These are phyloP conservation scores for Endocladia muricata DNA, from an alignment of 31 red algal genomes.

Conservation along the genomic window DNA sequence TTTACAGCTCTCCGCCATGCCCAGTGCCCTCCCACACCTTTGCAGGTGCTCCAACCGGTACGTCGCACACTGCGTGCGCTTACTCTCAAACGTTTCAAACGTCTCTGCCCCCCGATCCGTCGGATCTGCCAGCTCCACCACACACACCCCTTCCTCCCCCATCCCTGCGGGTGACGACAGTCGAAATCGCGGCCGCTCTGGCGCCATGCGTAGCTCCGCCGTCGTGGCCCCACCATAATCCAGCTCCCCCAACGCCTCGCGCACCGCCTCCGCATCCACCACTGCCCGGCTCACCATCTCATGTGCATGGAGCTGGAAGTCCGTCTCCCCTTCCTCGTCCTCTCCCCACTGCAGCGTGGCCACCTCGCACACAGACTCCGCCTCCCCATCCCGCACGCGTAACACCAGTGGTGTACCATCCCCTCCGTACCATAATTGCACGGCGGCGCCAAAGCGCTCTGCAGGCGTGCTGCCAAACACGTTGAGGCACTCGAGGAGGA, in stretches of 20 bases:
- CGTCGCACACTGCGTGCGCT: conserved; percentile 28
- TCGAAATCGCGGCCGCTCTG: conserved; percentile 32
- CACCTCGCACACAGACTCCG: conserved; percentile 22
- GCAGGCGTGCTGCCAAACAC: conserved; percentile 21
- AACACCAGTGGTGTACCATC: conserved; percentile 40
- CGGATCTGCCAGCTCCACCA: conserved; percentile 16
- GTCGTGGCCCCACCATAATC: conserved; percentile 60
- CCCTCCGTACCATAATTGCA: conserved; percentile 32
- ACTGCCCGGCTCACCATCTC: conserved; percentile 28
- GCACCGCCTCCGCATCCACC: conserved; percentile 33
- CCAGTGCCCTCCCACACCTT: conserved; percentile 30
- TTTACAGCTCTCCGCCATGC: conserved; percentile 44
- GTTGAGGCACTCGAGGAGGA: conserved; percentile 64
- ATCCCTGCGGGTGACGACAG: conserved; percentile 51
- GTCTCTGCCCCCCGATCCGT: conserved; percentile 9
- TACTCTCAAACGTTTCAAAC: conserved; percentile 41
- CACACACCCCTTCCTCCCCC: conserved; percentile 17
- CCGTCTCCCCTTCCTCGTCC: conserved; percentile 4
- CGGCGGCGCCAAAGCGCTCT: conserved; percentile 16
- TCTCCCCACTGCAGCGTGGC: conserved; percentile 4
- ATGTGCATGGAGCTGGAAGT: conserved; percentile 32
- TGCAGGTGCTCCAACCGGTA: conserved; percentile 36
- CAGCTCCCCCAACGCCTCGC: conserved; percentile 60
- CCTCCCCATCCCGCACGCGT: conserved; percentile 36
- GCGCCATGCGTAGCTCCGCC: conserved; percentile 43